Evolutionary conservation across 1,139 yeast genomes (phyloP), one percentile per base, ranked within the genome.

Genomic region (Yamadazyma jaroonii): DNA sequence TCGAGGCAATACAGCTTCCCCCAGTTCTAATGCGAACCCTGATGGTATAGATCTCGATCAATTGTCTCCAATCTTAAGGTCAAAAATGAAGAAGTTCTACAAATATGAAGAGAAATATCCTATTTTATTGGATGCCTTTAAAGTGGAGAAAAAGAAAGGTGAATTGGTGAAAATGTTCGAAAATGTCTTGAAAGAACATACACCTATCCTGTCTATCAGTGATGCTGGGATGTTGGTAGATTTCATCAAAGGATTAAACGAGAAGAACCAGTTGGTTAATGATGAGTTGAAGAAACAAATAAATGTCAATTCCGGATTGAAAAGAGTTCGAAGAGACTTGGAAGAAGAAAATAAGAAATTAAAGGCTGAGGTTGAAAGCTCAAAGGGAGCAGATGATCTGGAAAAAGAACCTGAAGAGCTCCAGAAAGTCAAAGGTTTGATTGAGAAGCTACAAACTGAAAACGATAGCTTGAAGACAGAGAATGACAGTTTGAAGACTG

Each of bases 41-140:
- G 38, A 32, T 14, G 40, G 36, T 4, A 33, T 69, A 9, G 65
- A 67, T 36, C 47, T 64, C 27, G 62, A 63, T 8, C 65, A 71
- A 2, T 58, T 82, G 25, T 79, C 89, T 0, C 71, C 72, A 5
- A 74, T 72, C 8, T 59, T 85, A 22, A 73, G 75, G 47, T 64
- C 81, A 10, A 84, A 84, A 51, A 62, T 90, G 60, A 74, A 76
- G 44, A 89, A 87, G 64, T 87, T 87, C 55, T 80, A 77, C 41
- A 89, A 88, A 57, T 92, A 89, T 57, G 97, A 92, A 58, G 85
- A 84, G 40, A 87, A 87, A 54, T 90, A 89, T 56, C 97, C 97
- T 0, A 62, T 80, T 14, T 66, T 90, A 11, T 71, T 88, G 35
- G 84, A 84, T 34, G 97, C 97, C 0, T 90, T 85, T 62, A 85